Base-by-base conservation (phyloP, 345 rosid species). In the Garcia nutans region DNA sequence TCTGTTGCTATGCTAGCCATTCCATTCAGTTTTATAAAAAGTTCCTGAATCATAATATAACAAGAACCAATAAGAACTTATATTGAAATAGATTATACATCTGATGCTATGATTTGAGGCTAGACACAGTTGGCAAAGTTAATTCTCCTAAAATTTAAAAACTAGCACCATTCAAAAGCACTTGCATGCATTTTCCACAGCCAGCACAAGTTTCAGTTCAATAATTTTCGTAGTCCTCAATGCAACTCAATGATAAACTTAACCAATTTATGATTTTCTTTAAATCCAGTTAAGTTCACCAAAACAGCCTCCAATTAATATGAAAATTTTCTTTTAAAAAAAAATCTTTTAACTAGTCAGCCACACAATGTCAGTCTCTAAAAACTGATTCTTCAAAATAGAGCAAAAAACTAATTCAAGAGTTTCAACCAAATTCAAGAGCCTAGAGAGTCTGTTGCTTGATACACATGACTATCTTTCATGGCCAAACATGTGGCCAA, bases 1-100 rank as follows among this genome's bases (percentile, higher is more conserved):
- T 96, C 97, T 20, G 94, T 92, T n/a, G 97, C 98, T 79, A 96
- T 81, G 83, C 86, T 80, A 75, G 97, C 89, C 95, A 96, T 89
- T 80, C 93, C 79, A 73, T 89, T 87, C 73, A 96, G 89, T 79
- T 92, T 96, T 57, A 83, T 65, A 82, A 77, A 96, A 65, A 96
- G 98, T 82, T 93, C 97, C 99, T 96, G 94, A 68, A 80, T 77
- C 62, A 26, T 33, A 72, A 26, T 45, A 76, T 16, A 42, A 42
- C 22, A 47, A 73, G 20, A 41, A 75, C 68, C 28, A 1, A 24
- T n/a, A 52, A 70, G 78, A 69, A 50, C 61, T 64, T 22, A 16
- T 12, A 19, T 20, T 28, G 7, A 33, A 33, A 62, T 24, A 56
- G 15, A 60, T 49, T 17, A 1, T 52, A 52, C 20, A 62, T 16